Evolutionary conservation across 768 basidiomycete genomes (phyloP), one percentile per base, ranked within the genome.

Genomic region (Mycena galopus): DNA sequence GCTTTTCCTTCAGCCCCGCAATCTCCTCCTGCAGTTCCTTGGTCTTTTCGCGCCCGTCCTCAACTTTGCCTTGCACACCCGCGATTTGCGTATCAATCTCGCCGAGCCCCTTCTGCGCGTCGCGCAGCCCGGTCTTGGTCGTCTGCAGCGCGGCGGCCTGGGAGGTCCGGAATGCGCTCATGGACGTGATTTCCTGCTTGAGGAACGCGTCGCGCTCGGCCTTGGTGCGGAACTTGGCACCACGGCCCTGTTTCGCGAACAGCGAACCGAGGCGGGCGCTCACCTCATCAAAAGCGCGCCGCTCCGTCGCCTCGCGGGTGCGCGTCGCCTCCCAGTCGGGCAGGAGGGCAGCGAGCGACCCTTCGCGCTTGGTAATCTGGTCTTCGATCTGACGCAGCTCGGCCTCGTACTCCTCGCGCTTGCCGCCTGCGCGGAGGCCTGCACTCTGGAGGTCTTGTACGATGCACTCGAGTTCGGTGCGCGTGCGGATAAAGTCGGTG

Each of bases 161-260:
- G 1, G 86, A 86, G 23, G 80, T 80, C 63, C 90, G 82, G 80
- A 92, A 94, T 1, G 88, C 82, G 37, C 90, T 86, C 75, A 96
- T 88, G 1, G 92, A 88, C 2, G 87, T 81, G 35, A 98, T 93
- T 77, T 98, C 95, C n/a, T 88, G 87, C n/a, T 84, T 86, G 51
- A 99, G 87, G 78, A 89, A 98, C 25, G 86, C 84, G 78, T 99
- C 97, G 10, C 98, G 91, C 77, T 97, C 96, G 0, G 88, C 86
- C 77, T 92, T 92, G 17, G 94, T 94, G 25, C 91, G 84, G 84
- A 98, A 99, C 77, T 93, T 94, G 61, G 91, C 90, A 44, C 93
- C 86, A 25, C 98, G 93, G 2, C 96, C 96, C 79, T 96, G 96
- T 79, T 99, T 99, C 3, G 94, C 92, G 78, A 93, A 96, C 1